Evolutionary conservation across 1,284 basidiomycete species (phyloP).

Genomic region (Vanrija sp.): DNA sequence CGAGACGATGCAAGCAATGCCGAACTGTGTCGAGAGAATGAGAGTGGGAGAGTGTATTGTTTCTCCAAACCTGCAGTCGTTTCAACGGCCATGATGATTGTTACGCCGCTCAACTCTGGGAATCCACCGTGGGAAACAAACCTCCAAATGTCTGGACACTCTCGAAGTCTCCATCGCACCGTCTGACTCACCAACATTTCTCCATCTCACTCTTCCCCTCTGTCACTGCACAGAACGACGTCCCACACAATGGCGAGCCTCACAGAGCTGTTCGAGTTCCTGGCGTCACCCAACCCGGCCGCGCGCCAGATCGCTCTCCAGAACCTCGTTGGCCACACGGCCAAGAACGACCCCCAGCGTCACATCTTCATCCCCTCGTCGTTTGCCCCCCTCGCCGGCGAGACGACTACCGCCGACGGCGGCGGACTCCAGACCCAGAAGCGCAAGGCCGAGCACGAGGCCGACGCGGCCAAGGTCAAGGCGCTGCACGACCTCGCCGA

Average conservation of each 20-base stretch:
- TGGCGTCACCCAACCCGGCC: slow-evolving; percentile 80
- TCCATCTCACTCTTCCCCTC: neutral
- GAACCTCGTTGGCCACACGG: slow-evolving; percentile 75
- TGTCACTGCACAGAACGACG: neutral
- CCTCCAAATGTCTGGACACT: neutral
- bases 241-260: slow-evolving; percentile 36
- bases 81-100: neutral
- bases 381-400: slow-evolving; percentile 42
- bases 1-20: neutral
- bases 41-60: neutral
- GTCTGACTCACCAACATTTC: neutral
- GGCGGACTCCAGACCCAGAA: slow-evolving; percentile 50
- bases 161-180: neutral
- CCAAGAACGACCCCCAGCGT: slow-evolving; percentile 65
- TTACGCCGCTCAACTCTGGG: neutral
- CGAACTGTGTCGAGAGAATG: neutral
- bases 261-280: slow-evolving; percentile 73
- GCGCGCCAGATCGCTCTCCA: slow-evolving; percentile 81
- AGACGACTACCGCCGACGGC: neutral
- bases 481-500: slow-evolving; percentile 64
- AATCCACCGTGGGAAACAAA: slow-evolving; percentile 23
- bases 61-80: neutral
- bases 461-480: slow-evolving; percentile 62
- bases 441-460: slow-evolving; percentile 48
- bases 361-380: slow-evolving; percentile 63